A percentile compares a stretch with the other conserved stretches of the same genome.
Evolutionary conservation across 2,329 filamentous ascomycete species (phyloP).

Genomic region (Diaporthe batatas): DNA sequence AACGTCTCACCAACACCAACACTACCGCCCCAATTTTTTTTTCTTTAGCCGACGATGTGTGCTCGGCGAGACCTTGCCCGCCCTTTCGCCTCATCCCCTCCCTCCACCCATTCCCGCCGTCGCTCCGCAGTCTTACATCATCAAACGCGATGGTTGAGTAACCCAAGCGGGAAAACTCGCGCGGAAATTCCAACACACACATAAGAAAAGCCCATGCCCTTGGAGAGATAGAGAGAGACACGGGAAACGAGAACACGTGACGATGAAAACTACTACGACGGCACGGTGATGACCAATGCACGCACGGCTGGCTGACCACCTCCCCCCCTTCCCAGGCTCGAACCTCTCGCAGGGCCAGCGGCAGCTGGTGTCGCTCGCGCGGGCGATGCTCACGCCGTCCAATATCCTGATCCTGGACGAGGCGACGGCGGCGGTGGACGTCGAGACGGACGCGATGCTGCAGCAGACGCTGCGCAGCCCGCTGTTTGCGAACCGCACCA

Average conservation of each 20-base stretch:
- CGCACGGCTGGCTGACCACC: conserved; percentile 2
- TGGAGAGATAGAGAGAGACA: too few relatives aligned
- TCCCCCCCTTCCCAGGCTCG: conserved; percentile 70
- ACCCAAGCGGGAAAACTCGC: conserved; percentile 33
- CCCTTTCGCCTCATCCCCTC: not conserved
- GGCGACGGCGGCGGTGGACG: conserved; percentile 84
- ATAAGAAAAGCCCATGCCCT: conserved; percentile 10
- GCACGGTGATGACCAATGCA: not conserved
- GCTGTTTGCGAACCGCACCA: conserved; percentile 89
- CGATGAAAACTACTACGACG: not conserved
- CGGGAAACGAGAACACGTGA: not conserved
- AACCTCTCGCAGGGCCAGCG: conserved; percentile 96
- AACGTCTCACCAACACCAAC: conserved; percentile 28
- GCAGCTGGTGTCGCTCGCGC: conserved; percentile 92
- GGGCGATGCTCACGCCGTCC: conserved; percentile 92
- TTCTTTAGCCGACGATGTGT: conserved; percentile 38
- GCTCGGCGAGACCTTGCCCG: not conserved
- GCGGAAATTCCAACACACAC: not conserved
- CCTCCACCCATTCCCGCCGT: not conserved
- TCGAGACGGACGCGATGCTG: conserved; percentile 76
- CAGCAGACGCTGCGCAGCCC: conserved; percentile 74
- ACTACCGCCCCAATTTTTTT: conserved; percentile 10
- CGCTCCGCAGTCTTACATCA: conserved; percentile 34
- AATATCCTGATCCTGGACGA: conserved; percentile 98
- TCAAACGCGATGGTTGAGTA: conserved; percentile 29